Evolutionary conservation across 2,329 filamentous ascomycete genomes (phyloP).

Genomic region (Scedosporium minutisporum): DNA sequence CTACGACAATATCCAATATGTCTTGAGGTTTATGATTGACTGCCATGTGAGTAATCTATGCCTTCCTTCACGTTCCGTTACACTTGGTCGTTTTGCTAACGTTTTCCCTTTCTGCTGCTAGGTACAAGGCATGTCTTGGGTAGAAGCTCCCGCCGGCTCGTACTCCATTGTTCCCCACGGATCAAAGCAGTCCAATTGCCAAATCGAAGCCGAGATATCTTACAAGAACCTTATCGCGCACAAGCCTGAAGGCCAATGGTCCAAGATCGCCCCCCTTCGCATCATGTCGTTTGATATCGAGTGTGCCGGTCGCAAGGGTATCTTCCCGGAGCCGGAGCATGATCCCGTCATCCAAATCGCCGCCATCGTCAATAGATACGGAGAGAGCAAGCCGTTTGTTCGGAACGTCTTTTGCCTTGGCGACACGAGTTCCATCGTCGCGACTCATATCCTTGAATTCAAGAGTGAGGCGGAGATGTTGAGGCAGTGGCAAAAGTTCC

Average conservation of each 20-base stretch:
- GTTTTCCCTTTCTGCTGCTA: constrained; percentile 18
- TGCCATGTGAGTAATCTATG: constrained; percentile 52
- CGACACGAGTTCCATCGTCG: constrained; percentile 85
- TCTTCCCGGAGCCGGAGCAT: constrained; percentile 85
- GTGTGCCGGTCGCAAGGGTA: constrained; percentile 91
- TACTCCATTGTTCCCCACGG: constrained; percentile 60
- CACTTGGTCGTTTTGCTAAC: constrained; percentile 11
- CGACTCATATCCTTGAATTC: constrained; percentile 83
- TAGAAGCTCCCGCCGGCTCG: constrained; percentile 66
- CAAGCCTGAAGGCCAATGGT: constrained; percentile 85
- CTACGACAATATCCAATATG: constrained; percentile 92
- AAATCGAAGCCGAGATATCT: constrained; percentile 83
- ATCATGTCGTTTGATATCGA: constrained; percentile 98
- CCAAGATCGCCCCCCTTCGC: constrained; percentile 90
- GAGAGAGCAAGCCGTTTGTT: constrained; percentile 91
- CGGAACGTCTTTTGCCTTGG: constrained; percentile 95
- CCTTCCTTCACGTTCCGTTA: constrained; percentile 7
- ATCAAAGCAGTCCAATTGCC: constrained; percentile 79
- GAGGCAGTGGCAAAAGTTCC: constrained; percentile 81
- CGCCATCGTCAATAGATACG: constrained; percentile 87
- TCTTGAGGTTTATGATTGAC: constrained; percentile 96
- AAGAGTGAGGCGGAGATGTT: constrained; percentile 79
- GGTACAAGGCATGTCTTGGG: constrained; percentile 96
- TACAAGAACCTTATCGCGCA: constrained; percentile 81
- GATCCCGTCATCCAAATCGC: constrained; percentile 98